Evolutionary conservation across 1,284 basidiomycete species (phyloP).

Genomic region (Leucocoprinus gongylophorus): DNA sequence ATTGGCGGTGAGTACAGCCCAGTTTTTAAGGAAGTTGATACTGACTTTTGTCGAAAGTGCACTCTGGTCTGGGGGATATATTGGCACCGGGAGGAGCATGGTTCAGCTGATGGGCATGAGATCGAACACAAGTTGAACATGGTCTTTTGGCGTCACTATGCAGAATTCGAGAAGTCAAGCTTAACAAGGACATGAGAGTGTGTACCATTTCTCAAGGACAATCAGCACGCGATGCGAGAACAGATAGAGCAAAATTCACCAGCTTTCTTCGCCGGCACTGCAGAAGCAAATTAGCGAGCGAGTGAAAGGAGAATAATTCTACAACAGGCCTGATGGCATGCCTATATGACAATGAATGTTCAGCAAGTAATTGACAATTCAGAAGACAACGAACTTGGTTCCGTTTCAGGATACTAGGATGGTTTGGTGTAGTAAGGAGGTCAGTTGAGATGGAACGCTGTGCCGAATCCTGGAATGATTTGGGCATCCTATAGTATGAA

Average conservation of each 20-base stretch:
- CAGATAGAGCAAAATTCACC: conserved; percentile 37
- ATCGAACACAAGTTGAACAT: conserved; percentile 61
- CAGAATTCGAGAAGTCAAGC: conserved; percentile 6
- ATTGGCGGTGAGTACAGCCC: background rate
- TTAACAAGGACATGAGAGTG: background rate
- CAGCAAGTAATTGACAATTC: background rate
- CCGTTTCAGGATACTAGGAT: conserved; percentile 50
- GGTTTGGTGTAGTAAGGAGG: conserved; percentile 26
- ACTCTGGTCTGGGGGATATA: conserved; percentile 49
- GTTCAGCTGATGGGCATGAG: conserved; percentile 53
- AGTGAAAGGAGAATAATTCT: background rate
- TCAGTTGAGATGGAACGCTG: conserved; percentile 24
- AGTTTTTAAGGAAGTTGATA: conserved; percentile 3
- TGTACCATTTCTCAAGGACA: conserved; percentile 54
- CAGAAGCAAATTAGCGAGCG: conserved; percentile 4
- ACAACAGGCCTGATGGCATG: conserved; percentile 40
- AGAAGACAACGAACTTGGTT: conserved; percentile 40
- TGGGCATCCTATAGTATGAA: conserved; percentile 8
- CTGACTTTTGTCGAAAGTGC: conserved; percentile 62
- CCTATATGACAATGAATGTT: conserved; percentile 23
- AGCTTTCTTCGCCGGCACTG: conserved; percentile 66
- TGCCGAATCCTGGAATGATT: conserved; percentile 6
- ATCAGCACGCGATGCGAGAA: conserved; percentile 6
- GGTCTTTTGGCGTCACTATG: conserved; percentile 61
- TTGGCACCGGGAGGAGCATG: conserved; percentile 49